phyloP scores from a whole-genome alignment of 1,139 yeast genomes.

The Schwanniomyces etchellsii region DNA sequence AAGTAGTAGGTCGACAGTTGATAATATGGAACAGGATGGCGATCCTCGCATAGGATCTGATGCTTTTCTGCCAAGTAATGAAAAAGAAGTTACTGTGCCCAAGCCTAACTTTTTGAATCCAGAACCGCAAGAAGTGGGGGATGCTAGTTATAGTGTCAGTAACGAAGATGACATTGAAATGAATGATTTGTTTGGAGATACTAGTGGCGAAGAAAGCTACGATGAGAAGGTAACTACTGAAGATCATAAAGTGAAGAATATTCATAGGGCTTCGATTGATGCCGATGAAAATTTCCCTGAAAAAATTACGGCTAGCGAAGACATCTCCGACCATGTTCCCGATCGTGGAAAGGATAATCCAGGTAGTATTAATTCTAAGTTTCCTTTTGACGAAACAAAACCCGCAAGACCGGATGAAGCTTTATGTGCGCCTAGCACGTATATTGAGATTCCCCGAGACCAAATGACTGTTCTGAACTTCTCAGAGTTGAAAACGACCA shows the following conservation, averaged over 20 bases:
- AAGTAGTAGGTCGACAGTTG: background rate
- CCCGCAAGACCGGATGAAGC: background rate
- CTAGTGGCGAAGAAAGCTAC: conserved; percentile 24
- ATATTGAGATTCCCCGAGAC: conserved; percentile 51
- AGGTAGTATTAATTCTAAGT: background rate
- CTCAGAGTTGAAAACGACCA: conserved; percentile 10
- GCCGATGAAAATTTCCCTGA: background rate
- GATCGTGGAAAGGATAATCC: background rate
- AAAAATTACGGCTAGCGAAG: background rate
- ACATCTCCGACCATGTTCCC: background rate
- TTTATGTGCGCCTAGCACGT: background rate
- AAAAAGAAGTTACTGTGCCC: background rate
- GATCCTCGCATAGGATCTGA: background rate
- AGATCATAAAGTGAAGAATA: background rate
- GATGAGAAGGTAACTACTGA: conserved; percentile 8
- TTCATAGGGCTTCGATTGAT: background rate
- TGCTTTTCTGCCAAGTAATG: background rate
- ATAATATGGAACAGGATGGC: background rate
- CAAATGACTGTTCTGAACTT: conserved; percentile 40
- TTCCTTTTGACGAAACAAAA: background rate
- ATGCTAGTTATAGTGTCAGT: background rate
- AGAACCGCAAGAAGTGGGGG: background rate
- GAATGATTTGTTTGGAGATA: conserved; percentile 42
- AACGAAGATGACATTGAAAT: conserved; percentile 19
- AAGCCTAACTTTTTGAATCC: background rate